Evolutionary conservation across 108 stramenopile genomes (phyloP).

Genomic region (Cylindrotheca closterium): DNA sequence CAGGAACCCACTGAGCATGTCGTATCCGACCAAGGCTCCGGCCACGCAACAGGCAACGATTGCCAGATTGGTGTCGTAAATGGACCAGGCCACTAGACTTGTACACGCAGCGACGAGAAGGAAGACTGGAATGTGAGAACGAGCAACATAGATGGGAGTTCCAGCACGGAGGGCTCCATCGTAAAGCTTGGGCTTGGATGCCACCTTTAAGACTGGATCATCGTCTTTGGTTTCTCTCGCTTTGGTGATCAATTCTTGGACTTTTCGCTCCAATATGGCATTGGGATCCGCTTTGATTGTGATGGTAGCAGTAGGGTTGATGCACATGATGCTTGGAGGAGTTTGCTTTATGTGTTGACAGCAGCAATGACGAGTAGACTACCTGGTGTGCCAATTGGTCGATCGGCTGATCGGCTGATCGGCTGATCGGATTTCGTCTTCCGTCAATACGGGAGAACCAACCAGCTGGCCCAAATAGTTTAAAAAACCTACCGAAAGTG

Average conservation of each 20-base stretch:
- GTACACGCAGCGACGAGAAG: background rate
- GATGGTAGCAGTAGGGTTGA: no score
- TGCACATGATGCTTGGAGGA: no score
- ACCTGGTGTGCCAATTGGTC: no score
- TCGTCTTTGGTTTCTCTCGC: background rate
- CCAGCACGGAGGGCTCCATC: background rate
- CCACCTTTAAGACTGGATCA: background rate
- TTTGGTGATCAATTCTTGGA: background rate
- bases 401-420: no score
- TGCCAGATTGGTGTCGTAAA: background rate
- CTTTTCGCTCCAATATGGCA: background rate
- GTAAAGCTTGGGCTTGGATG: background rate
- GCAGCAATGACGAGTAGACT: no score
- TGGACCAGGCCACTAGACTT: background rate
- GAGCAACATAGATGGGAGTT: background rate
- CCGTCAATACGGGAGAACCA: no score
- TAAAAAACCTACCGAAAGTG: no score
- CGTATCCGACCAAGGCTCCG: background rate
- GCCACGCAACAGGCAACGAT: background rate
- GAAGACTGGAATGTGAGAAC: background rate
- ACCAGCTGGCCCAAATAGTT: no score
- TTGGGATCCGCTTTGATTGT: background rate
- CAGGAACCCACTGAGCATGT: background rate
- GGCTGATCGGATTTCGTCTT: no score
- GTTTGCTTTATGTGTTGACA: no score